Conservation (phyloP, 2,329 filamentous ascomycete genomes). For the Trichoderma semiorbis region DNA sequence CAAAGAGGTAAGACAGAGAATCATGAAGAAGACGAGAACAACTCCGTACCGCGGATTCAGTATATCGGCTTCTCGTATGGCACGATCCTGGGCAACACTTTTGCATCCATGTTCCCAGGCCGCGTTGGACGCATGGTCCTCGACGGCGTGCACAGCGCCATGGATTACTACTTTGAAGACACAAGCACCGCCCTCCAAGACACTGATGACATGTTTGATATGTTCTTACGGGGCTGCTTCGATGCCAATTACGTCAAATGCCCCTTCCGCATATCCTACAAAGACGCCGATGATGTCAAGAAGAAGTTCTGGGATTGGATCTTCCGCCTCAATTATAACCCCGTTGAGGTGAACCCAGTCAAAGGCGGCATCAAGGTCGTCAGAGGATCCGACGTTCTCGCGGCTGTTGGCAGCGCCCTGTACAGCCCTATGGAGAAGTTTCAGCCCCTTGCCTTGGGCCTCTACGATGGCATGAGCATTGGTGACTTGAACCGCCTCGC, state of each 20-base stretch:
- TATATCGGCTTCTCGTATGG: slow-evolving; percentile 50
- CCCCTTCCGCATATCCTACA: slow-evolving; percentile 28
- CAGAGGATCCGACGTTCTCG: slow-evolving; percentile 30
- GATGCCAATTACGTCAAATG: slow-evolving; percentile 25
- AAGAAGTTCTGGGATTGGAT: slow-evolving; percentile 32
- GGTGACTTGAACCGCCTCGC: slow-evolving; percentile 16
- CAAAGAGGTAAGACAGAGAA: neutral
- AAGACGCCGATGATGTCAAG: slow-evolving; percentile 25
- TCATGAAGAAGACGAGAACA: neutral
- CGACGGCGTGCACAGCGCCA: slow-evolving; percentile 36
- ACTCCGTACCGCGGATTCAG: slow-evolving; percentile 30
- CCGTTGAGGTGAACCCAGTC: slow-evolving; percentile 22
- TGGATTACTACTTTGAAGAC: slow-evolving; percentile 32
- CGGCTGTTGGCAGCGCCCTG: slow-evolving; percentile 28
- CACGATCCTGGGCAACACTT: slow-evolving; percentile 31
- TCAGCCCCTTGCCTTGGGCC: slow-evolving; percentile 3
- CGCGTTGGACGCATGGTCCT: slow-evolving; percentile 40
- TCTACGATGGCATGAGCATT: slow-evolving; percentile 21
- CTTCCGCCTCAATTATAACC: slow-evolving; percentile 26
- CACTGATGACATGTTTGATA: slow-evolving; percentile 32
- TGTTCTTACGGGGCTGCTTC: slow-evolving; percentile 37
- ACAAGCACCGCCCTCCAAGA: slow-evolving; percentile 33
- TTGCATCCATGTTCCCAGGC: slow-evolving; percentile 33
- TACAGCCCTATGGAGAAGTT: slow-evolving; percentile 28
- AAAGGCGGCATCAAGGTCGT: slow-evolving; percentile 26